phyloP scores from a whole-genome alignment of 192 early-diverging fungal genomes.

The Gamsiella multidivaricata region DNA sequence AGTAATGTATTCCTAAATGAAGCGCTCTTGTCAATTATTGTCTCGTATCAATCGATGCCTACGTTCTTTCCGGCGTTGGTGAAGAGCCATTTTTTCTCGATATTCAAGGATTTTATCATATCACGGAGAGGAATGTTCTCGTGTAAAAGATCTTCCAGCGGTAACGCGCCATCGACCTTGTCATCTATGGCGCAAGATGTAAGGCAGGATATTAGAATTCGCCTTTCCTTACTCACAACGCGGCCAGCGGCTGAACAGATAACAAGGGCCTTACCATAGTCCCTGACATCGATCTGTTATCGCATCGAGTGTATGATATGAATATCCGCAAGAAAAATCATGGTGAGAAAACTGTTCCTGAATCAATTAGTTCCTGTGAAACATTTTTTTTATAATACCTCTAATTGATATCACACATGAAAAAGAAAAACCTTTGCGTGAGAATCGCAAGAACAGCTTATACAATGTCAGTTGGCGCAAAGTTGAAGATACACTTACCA shows the following conservation, averaged over 20 bases:
- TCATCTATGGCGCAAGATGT: conserved; percentile 38
- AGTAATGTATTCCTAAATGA: too few relatives aligned
- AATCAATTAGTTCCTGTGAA: too few relatives aligned
- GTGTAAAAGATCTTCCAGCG: conserved; percentile 70
- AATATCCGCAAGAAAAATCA: not conserved
- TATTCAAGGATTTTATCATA: conserved; percentile 65
- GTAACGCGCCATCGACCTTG: conserved; percentile 76
- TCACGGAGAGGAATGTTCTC: conserved; percentile 68
- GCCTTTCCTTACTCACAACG: not conserved
- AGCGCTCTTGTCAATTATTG: too few relatives aligned
- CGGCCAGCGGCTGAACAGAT: not conserved
- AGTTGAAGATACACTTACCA: conserved; percentile 17
- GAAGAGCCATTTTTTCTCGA: conserved; percentile 77
- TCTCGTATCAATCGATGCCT: too few relatives aligned
- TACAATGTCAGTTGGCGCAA: not conserved
- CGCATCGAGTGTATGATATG: not conserved
- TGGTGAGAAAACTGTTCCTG: not conserved
- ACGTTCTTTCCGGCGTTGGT: conserved; percentile 79
- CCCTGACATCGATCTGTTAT: conserved; percentile 69
- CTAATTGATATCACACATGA: conserved; percentile 1
- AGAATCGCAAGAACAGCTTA: too few relatives aligned
- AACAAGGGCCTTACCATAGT: conserved; percentile 60
- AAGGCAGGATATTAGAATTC: not conserved
- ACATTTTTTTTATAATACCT: conserved; percentile 4
- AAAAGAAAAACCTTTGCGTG: not conserved